A percentile compares a stretch with the other conserved stretches of the same genome.
These are phyloP conservation scores for Neoboletus brunneissimus DNA, from an alignment of 768 basidiomycete species.

Conservation along the genomic window DNA sequence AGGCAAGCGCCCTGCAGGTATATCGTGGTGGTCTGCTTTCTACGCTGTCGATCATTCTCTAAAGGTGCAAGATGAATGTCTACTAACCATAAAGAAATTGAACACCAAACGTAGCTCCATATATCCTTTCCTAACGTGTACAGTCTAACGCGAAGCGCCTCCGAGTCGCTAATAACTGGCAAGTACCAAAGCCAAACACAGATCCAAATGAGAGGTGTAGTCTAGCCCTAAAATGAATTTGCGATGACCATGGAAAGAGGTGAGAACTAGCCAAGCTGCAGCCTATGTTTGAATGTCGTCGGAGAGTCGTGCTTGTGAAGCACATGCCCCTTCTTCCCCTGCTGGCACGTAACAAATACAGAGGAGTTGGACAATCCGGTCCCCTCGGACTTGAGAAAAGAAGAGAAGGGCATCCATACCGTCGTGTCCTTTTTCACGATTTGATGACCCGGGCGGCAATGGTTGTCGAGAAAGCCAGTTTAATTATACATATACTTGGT, in stretches of 20 bases:
- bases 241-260: neutral
- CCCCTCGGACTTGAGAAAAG: neutral
- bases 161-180: neutral
- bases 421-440: neutral
- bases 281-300: too few species aligned
- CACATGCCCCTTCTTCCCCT: too few species aligned
- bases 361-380: neutral
- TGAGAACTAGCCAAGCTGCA: too few species aligned
- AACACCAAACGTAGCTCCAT: neutral
- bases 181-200: neutral
- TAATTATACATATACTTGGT: too few species aligned
- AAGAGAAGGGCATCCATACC: neutral
- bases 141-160: neutral
- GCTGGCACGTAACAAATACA: neutral
- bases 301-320: too few species aligned
- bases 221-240: neutral
- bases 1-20: neutral
- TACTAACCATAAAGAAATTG: too few species aligned
- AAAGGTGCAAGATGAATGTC: neutral
- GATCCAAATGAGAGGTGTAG: neutral
- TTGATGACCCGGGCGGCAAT: neutral
- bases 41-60: neutral
- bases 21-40: neutral
- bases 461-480: neutral
- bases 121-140: neutral